These are phyloP conservation scores for Fraxinus paxiana DNA, from an alignment of 305 asterid species.

Conservation along the genomic window DNA sequence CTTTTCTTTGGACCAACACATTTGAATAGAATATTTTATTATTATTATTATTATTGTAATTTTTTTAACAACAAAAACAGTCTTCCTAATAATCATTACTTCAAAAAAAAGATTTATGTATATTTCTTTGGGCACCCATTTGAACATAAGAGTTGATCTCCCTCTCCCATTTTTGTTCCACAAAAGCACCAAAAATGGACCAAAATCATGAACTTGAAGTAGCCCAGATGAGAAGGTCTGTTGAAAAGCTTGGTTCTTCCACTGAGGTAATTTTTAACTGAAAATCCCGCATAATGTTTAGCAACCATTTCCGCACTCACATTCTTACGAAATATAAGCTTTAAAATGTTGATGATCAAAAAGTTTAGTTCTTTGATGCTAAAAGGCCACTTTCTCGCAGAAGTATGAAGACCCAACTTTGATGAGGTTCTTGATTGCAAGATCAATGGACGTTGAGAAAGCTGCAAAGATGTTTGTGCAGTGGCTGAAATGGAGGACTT, in stretches of 20 bases:
- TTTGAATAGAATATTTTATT: background rate
- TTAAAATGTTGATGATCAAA: background rate
- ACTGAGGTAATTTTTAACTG: slow-evolving; percentile 37
- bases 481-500: slow-evolving; percentile 74
- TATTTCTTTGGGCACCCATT: background rate
- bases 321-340: background rate
- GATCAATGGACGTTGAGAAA: slow-evolving; percentile 60
- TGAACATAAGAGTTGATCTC: background rate
- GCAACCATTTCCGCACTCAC: background rate
- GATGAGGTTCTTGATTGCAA: slow-evolving; percentile 84
- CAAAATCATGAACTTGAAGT: slow-evolving; percentile 39
- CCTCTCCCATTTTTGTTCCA: background rate
- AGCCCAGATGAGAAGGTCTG: slow-evolving; percentile 57
- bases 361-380: background rate
- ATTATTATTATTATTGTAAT: background rate
- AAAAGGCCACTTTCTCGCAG: slow-evolving; percentile 30
- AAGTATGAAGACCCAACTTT: slow-evolving; percentile 55
- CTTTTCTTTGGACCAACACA: background rate
- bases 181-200: slow-evolving; percentile 35
- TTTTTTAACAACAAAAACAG: background rate
- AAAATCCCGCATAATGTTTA: background rate
- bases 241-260: slow-evolving; percentile 58
- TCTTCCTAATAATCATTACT: background rate
- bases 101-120: background rate
- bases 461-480: slow-evolving; percentile 82